phyloP scores from a whole-genome alignment of 345 rosid species.

The Clausena lansium region DNA sequence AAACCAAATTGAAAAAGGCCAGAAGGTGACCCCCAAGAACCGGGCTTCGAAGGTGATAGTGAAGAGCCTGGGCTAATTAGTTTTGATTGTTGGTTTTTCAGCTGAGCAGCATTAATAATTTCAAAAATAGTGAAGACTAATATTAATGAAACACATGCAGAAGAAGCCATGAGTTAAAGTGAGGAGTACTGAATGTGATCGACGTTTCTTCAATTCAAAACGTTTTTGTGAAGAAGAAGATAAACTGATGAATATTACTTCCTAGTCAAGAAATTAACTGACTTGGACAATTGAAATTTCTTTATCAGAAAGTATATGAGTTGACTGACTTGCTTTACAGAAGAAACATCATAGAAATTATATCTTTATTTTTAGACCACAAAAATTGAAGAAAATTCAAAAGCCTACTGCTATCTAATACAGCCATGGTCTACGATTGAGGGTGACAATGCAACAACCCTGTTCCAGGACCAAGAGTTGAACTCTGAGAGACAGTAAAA shows the following conservation, averaged over 20 bases:
- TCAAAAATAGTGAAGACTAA: background rate
- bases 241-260: background rate
- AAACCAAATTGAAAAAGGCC: conserved; percentile 25
- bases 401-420: too few species aligned
- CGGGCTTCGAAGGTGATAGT: conserved; percentile 11
- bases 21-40: conserved; percentile 32
- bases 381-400: too few species aligned
- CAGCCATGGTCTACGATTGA: too few species aligned
- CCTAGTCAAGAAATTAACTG: too few species aligned
- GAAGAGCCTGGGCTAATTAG: conserved; percentile 6
- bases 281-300: too few species aligned
- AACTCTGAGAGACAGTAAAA: too few species aligned
- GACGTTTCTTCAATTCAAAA: background rate
- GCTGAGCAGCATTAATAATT: conserved; percentile 2
- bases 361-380: too few species aligned
- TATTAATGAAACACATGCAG: background rate
- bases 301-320: background rate
- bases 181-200: background rate
- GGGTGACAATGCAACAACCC: too few species aligned
- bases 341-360: too few species aligned
- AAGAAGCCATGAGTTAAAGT: background rate
- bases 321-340: background rate
- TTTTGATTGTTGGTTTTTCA: background rate
- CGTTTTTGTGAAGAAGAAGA: background rate
- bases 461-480: too few species aligned